Evolutionary conservation across 139 green algal species (phyloP).

Genomic region (Chlorella sorokiniana): DNA sequence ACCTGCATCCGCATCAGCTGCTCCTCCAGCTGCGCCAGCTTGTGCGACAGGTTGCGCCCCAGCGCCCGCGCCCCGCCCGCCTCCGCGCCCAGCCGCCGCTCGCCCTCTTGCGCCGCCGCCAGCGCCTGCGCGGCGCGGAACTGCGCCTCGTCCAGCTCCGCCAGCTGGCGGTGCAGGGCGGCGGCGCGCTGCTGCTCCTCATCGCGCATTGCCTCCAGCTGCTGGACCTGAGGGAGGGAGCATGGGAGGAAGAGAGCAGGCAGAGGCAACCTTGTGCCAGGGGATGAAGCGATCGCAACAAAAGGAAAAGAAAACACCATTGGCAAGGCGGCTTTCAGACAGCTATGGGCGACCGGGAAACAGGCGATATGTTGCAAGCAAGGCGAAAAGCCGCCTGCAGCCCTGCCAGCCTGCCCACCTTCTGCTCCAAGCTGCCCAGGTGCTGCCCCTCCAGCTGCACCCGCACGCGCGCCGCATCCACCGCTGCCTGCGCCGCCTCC

Average conservation of each 20-base stretch:
- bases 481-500: background rate
- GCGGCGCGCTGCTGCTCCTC: background rate
- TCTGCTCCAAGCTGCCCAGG: conserved; percentile 26
- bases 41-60: conserved; percentile 29
- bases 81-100: conserved; percentile 4
- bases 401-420: background rate
- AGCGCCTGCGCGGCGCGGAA: conserved; percentile 23
- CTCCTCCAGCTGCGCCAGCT: conserved; percentile 32
- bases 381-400: background rate
- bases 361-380: too few species aligned
- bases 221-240: conserved; percentile 17
- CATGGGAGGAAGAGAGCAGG: background rate
- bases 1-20: conserved; percentile 69
- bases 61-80: conserved; percentile 18
- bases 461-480: background rate
- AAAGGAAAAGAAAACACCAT: too few species aligned
- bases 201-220: conserved; percentile 4
- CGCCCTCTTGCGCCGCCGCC: background rate
- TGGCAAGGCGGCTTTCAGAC: too few species aligned
- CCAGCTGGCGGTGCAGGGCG: conserved; percentile 7
- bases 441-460: conserved; percentile 25
- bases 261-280: background rate
- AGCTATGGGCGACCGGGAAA: too few species aligned
- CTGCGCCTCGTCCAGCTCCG: conserved; percentile 23
- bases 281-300: too few species aligned